Evolutionary conservation across 306 rosid genomes (phyloP).

Genomic region (Prosopis cineraria): DNA sequence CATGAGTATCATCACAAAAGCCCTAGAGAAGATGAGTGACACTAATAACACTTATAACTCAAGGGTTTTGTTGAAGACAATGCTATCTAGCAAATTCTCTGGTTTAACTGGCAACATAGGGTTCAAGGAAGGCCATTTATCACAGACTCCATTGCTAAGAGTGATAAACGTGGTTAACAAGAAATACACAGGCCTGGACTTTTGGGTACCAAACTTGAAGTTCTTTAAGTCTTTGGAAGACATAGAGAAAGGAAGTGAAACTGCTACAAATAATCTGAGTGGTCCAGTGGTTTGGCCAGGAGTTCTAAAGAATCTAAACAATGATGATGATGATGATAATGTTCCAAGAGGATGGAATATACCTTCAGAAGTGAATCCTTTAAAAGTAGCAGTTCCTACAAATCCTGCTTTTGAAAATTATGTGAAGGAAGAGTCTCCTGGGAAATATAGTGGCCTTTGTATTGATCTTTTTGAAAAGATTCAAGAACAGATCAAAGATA

Average conservation of each 20-base stretch:
- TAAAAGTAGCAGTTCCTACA: constrained; percentile 54
- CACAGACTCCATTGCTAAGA: constrained; percentile 35
- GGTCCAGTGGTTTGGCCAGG: constrained; percentile 63
- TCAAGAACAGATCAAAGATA: constrained; percentile 18
- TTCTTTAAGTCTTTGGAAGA: constrained; percentile 31
- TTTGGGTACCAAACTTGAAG: constrained; percentile 47
- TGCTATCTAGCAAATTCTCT: constrained; percentile 41
- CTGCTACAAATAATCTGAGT: neutral
- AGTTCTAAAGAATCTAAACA: constrained; percentile 10
- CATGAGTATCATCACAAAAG: constrained; percentile 42
- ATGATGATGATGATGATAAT: neutral
- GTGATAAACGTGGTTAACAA: constrained; percentile 50
- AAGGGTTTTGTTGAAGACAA: constrained; percentile 22
- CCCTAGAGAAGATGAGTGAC: constrained; percentile 35
- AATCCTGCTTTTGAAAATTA: constrained; percentile 47
- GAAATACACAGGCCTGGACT: constrained; percentile 40
- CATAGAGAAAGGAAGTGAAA: constrained; percentile 20
- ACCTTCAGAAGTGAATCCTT: constrained; percentile 39
- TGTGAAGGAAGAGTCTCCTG: constrained; percentile 33
- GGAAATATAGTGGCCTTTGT: constrained; percentile 50
- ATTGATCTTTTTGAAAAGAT: constrained; percentile 35
- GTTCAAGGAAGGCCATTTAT: constrained; percentile 45
- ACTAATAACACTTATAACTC: constrained; percentile 27
- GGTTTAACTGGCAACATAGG: constrained; percentile 61
- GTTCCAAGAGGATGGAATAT: constrained; percentile 49